Evolutionary conservation across 106 monocot species (phyloP).

Genomic region (Narthecium ossifragum): DNA sequence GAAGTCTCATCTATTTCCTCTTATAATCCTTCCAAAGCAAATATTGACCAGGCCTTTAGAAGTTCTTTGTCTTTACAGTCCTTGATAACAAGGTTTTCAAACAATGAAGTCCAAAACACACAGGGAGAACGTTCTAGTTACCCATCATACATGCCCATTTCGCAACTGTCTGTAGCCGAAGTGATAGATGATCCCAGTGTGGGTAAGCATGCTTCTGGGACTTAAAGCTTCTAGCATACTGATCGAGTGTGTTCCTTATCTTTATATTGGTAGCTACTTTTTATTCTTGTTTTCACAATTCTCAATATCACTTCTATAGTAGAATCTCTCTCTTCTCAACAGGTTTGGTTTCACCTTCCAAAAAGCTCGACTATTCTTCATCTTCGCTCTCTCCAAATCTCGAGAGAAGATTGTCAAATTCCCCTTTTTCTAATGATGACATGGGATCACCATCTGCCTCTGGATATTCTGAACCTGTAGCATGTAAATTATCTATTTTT

Average conservation of each 20-base stretch:
- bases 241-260: not conserved
- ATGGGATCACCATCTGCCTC: slow-evolving; percentile 24
- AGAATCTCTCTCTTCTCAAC: not conserved
- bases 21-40: slow-evolving; percentile 60
- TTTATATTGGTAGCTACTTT: not conserved
- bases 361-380: slow-evolving; percentile 27
- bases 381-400: slow-evolving; percentile 27
- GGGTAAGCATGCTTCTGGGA: slow-evolving; percentile 29
- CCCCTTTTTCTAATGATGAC: slow-evolving; percentile 40
- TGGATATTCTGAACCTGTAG: slow-evolving; percentile 35
- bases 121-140: slow-evolving; percentile 35
- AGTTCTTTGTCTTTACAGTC: slow-evolving; percentile 67
- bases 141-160: slow-evolving; percentile 42
- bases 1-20: slow-evolving; percentile 95
- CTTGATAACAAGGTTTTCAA: slow-evolving; percentile 41
- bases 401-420: slow-evolving; percentile 25
- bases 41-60: slow-evolving; percentile 39
- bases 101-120: slow-evolving; percentile 23
- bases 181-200: slow-evolving; percentile 49
- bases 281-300: not conserved
- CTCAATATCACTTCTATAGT: not conserved
- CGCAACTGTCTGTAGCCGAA: slow-evolving; percentile 68
- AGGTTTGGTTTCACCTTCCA: slow-evolving; percentile 34
- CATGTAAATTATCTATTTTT: slow-evolving; percentile 65
- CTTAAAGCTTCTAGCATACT: not conserved